Evolutionary conservation across 2,329 filamentous ascomycete genomes (phyloP), one percentile per base, ranked within the genome.

Genomic region (Neonectria sp.): DNA sequence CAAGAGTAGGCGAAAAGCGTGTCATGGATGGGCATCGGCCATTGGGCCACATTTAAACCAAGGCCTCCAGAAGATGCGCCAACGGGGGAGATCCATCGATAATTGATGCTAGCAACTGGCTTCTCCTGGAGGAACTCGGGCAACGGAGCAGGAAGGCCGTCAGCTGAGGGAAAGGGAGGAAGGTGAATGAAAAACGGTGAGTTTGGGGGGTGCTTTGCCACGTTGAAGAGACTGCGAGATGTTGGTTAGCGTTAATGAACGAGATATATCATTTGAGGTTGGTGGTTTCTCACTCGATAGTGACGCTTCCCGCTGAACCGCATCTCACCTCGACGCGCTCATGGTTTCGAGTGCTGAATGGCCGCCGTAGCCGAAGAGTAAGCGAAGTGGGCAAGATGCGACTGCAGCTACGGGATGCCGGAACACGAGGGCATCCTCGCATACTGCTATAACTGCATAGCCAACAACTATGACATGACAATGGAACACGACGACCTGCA

Each of bases 11-110:
- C 88, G 68, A 85, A 84, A 29, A 83, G 74, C 1, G 84, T 81
- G 73, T 91, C 90, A 68, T 90, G 87, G 27, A 91, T 76, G 1
- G 89, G 88, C 1, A 81, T 83, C 1, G 89, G 89, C 86, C 90
- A 91, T 57, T 75, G 1, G 78, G 76, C n/a, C 57, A 27, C 13
- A 25, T 59, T 51, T 29, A 37, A 55, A 40, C 53, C 55, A 24
- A 13, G 6, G 17, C 25, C 17, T 46, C 45, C 63, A 40, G 52
- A 53, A 25, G n/a, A 31, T 31, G 29, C 48, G 12, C 29, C 29
- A 13, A 27, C 73, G 21, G 67, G 69, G 4, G 65, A 77, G 8
- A 76, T 76, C 89, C 90, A 91, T 17, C 89, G 83, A 76, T 91
- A 91, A 74, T 90, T 87, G 74, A 91, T 87, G 62, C 84, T 84